Evolutionary conservation across 108 stramenopile genomes (phyloP).

Genomic region (Stephanodiscus triporus): DNA sequence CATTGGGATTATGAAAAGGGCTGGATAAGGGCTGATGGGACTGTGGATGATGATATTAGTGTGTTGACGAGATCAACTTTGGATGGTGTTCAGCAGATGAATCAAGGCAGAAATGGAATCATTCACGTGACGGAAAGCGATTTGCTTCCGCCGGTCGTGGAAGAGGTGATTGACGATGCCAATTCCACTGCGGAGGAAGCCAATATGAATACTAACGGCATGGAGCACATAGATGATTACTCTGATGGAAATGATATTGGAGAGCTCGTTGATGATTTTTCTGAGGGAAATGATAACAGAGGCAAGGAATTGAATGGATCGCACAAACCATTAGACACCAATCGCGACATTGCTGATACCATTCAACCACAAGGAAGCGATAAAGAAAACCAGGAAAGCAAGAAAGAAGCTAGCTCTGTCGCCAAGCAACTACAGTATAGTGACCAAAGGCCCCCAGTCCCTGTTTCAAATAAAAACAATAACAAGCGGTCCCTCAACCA

Average conservation of each 20-base stretch:
- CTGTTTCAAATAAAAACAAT: not conserved
- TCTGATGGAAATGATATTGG: not conserved
- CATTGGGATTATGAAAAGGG: slow-evolving; percentile 74
- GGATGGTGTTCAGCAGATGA: not conserved
- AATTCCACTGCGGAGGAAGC: slow-evolving; percentile 22
- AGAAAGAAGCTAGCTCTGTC: slow-evolving; percentile 8
- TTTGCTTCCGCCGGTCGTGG: slow-evolving; percentile 54
- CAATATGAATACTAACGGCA: slow-evolving; percentile 9
- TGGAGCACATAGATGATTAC: not conserved
- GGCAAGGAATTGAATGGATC: not conserved
- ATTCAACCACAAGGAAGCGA: not conserved
- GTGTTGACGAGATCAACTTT: slow-evolving; percentile 30
- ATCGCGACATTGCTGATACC: not conserved
- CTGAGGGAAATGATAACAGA: too few species aligned
- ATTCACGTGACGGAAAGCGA: too few species aligned
- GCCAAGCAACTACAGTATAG: not conserved
- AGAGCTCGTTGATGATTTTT: too few species aligned
- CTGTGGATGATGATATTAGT: slow-evolving; percentile 42
- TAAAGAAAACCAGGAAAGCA: not conserved
- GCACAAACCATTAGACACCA: not conserved
- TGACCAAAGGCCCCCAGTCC: slow-evolving; percentile 6
- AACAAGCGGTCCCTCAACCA: slow-evolving; percentile 36
- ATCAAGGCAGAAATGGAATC: slow-evolving; percentile 9
- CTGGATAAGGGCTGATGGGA: slow-evolving; percentile 52
- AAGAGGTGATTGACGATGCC: slow-evolving; percentile 41